phyloP scores from a whole-genome alignment of 106 monocot genomes.

The Xerophyta viscosa region DNA sequence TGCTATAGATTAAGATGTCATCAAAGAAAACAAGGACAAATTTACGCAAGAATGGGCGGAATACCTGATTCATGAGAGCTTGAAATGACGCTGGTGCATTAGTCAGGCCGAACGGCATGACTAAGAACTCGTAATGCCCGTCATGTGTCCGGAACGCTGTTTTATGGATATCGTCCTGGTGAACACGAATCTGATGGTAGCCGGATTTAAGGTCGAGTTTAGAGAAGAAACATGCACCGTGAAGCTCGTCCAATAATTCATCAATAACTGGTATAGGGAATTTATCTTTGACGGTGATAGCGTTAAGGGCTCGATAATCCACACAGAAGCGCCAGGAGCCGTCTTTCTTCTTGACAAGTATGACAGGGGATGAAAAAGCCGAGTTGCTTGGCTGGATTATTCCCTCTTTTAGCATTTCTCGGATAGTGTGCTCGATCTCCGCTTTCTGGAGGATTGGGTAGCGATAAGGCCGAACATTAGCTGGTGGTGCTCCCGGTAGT shows the following conservation, averaged over 20 bases:
- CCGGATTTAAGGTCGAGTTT: constrained; percentile 3
- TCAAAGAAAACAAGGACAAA: neutral
- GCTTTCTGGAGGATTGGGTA: neutral
- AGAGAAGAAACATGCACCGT: neutral
- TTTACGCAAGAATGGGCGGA: neutral
- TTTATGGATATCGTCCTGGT: neutral
- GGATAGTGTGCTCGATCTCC: neutral
- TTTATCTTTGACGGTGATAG: neutral
- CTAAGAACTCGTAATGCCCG: neutral
- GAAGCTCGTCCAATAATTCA: constrained; percentile 2
- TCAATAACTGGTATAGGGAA: constrained; percentile 7
- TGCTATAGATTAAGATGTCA: neutral
- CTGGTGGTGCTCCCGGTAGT: neutral
- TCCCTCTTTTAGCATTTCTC: neutral
- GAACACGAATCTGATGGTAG: neutral
- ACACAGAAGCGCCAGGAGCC: constrained; percentile 1
- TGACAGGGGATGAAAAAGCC: neutral
- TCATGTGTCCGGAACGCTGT: constrained; percentile 1
- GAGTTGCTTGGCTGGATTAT: neutral
- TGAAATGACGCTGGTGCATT: neutral
- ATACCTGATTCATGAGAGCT: neutral
- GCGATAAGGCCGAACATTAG: neutral
- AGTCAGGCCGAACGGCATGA: neutral
- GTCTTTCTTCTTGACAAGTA: constrained; percentile 4
- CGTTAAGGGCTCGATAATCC: constrained; percentile 2